Evolutionary conservation across 371 early-diverging fungal genomes (phyloP).

Genomic region (Rhizopus arrhizus): DNA sequence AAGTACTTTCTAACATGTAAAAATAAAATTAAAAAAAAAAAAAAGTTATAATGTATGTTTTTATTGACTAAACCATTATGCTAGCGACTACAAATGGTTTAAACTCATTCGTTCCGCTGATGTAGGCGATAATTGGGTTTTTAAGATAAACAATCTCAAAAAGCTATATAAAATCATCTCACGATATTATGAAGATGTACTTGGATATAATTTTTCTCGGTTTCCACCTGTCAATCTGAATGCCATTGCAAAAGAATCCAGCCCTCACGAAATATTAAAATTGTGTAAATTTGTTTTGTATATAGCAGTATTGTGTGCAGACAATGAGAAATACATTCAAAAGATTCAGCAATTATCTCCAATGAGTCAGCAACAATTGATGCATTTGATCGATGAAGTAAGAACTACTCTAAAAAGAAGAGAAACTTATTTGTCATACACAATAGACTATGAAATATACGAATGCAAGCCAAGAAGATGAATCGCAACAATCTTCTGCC

Average conservation of each 20-base stretch:
- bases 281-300: conserved; percentile 80
- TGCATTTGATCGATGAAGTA: conserved; percentile 84
- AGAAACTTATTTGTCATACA: background rate
- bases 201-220: conserved; percentile 52
- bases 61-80: conserved; percentile 1
- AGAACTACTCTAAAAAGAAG: background rate
- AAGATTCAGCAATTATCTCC: conserved; percentile 77
- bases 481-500: conserved; percentile 14
- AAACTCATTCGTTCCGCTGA: conserved; percentile 74
- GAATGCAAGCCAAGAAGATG: conserved; percentile 9
- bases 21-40: conserved; percentile 19
- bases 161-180: conserved; percentile 81
- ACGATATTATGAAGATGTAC: conserved; percentile 85
- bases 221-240: conserved; percentile 73
- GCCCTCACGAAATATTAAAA: conserved; percentile 71
- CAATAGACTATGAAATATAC: conserved; percentile 26
- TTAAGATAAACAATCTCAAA: conserved; percentile 88
- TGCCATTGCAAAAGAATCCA: conserved; percentile 80
- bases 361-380: conserved; percentile 77
- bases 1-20: conserved; percentile 86
- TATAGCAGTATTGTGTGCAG: conserved; percentile 80
- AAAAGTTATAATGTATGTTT: background rate
- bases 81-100: conserved; percentile 88
- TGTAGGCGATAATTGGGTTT: conserved; percentile 90
- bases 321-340: conserved; percentile 77